Percentiles rank a stretch among this genome's conserved stretches.
Conservation (phyloP, 495 filamentous ascomycete species). For the Apodospora peruviana region DNA sequence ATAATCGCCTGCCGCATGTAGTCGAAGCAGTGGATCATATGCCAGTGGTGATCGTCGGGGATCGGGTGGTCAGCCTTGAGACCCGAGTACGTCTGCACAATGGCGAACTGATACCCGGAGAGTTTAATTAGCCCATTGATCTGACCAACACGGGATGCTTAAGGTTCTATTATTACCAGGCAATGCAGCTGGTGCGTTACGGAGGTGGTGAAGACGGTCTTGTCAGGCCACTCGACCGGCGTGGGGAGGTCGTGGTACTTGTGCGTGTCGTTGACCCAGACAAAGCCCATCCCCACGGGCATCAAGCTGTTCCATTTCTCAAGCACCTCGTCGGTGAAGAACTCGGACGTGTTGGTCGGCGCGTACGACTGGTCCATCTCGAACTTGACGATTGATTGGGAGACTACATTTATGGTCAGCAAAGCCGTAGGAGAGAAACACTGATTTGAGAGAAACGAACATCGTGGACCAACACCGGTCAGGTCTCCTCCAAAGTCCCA, state of each 20-base stretch:
- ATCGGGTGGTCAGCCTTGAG: conserved; percentile 30
- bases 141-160: too few species aligned
- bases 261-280: conserved; percentile 38
- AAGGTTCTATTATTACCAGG: too few species aligned
- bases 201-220: conserved; percentile 43
- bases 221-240: conserved; percentile 42
- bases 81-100: conserved; percentile 41
- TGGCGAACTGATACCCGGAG: conserved; percentile 28
- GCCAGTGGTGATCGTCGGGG: conserved; percentile 44
- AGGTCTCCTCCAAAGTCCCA: conserved; percentile 37
- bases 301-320: conserved; percentile 39
- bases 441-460: too few species aligned
- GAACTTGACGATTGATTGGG: conserved; percentile 38
- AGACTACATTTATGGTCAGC: conserved; percentile 23
- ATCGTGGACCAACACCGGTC: conserved; percentile 28
- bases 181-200: conserved; percentile 43
- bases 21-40: conserved; percentile 47
- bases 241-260: conserved; percentile 41
- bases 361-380: conserved; percentile 37
- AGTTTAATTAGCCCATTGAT: conserved; percentile 1
- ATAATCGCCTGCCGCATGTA: conserved; percentile 43
- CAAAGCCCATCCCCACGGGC: conserved; percentile 44
- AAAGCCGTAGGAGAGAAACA: too few species aligned
- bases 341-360: conserved; percentile 40
- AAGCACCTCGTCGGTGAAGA: conserved; percentile 39